Evolutionary conservation across 495 filamentous ascomycete genomes (phyloP).

Genomic region (Aspergillus avenaceus): DNA sequence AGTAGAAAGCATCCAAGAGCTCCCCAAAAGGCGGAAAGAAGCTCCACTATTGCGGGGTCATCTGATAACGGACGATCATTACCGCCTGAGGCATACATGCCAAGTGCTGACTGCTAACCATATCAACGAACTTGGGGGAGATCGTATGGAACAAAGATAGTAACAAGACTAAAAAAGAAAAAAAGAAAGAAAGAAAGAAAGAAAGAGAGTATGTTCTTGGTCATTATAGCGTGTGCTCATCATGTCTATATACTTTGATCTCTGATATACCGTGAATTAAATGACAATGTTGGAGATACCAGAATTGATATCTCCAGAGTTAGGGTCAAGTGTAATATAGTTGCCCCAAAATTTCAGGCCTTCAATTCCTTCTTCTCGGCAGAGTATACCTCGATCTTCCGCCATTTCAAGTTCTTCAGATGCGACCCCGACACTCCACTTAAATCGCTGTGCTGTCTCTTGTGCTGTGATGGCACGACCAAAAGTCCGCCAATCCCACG

Average conservation of each 20-base stretch:
- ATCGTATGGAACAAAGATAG: too few relatives aligned
- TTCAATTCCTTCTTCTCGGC: constrained; percentile 79
- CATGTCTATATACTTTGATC: not conserved
- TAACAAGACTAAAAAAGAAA: too few relatives aligned
- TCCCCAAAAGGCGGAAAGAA: not conserved
- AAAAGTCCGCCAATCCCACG: constrained; percentile 73
- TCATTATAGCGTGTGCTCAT: not conserved
- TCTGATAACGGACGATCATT: not conserved
- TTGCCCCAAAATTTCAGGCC: constrained; percentile 83
- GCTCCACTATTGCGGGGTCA: not conserved
- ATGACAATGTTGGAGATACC: constrained; percentile 11
- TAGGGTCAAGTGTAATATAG: constrained; percentile 31
- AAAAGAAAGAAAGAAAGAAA: too few relatives aligned
- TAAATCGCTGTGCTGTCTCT: constrained; percentile 84
- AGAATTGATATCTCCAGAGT: constrained; percentile 1
- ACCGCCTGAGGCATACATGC: constrained; percentile 1
- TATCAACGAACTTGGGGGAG: too few relatives aligned
- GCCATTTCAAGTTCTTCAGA: constrained; percentile 97
- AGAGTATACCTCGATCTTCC: constrained; percentile 77
- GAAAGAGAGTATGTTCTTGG: not conserved
- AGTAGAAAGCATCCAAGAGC: not conserved
- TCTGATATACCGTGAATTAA: too few relatives aligned
- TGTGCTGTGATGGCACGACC: constrained; percentile 86
- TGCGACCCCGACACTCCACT: constrained; percentile 98
- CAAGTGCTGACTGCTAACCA: too few relatives aligned